phyloP scores from a whole-genome alignment of 768 basidiomycete genomes.

The Naganishia kalamii region DNA sequence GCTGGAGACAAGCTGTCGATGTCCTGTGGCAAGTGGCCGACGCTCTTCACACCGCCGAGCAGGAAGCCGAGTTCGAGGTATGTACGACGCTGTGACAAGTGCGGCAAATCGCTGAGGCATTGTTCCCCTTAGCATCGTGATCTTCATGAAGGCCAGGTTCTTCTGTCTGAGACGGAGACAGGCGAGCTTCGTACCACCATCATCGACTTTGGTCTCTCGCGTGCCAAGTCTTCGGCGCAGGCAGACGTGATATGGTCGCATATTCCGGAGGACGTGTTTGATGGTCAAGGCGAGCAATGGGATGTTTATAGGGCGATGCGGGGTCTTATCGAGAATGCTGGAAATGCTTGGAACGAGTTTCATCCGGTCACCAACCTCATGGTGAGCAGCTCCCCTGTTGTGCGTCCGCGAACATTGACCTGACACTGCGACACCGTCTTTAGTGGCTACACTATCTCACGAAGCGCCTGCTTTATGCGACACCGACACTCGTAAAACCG shows the following conservation, averaged over 20 bases:
- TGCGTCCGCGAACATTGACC: neutral
- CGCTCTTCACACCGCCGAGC: constrained; percentile 71
- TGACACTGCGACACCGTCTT: neutral
- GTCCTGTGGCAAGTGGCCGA: constrained; percentile 85
- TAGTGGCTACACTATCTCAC: constrained; percentile 25
- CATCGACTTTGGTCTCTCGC: constrained; percentile 89
- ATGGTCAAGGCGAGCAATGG: constrained; percentile 86
- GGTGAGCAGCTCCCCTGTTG: constrained; percentile 52
- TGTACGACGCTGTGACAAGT: constrained; percentile 26
- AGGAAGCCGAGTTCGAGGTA: constrained; percentile 79
- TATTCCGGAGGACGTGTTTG: constrained; percentile 82
- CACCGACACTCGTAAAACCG: constrained; percentile 16
- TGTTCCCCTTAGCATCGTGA: constrained; percentile 72
- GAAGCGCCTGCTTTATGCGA: constrained; percentile 17
- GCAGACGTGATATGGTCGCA: constrained; percentile 63
- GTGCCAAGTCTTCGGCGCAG: constrained; percentile 59
- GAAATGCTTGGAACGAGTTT: constrained; percentile 64
- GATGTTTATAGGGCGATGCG: constrained; percentile 89
- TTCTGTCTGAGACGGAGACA: constrained; percentile 55
- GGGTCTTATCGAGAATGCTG: constrained; percentile 50
- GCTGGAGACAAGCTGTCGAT: constrained; percentile 80
- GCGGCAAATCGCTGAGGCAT: neutral
- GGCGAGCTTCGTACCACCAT: constrained; percentile 62
- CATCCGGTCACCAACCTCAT: constrained; percentile 82
- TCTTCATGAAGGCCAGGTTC: constrained; percentile 95